Evolutionary conservation across 192 early-diverging fungal species (phyloP).

Genomic region (Spizellomyces punctatus): DNA sequence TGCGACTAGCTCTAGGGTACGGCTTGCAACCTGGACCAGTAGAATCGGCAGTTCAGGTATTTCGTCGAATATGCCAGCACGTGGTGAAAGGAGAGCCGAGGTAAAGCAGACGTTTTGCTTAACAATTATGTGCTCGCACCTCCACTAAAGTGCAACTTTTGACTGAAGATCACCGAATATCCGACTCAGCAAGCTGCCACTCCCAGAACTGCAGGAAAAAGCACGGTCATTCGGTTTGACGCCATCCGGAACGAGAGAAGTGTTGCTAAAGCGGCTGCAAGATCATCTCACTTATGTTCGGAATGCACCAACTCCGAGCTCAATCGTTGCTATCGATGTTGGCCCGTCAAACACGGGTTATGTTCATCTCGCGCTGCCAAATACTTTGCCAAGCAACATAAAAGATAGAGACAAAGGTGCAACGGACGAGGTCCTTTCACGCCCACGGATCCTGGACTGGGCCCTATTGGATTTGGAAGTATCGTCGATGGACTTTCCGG

Average conservation of each 20-base stretch:
- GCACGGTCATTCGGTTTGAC: neutral
- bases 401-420: neutral
- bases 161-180: no score
- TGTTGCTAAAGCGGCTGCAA: neutral
- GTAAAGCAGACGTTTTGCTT: no score
- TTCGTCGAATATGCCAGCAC: no score
- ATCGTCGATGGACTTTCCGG: neutral
- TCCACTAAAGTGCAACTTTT: no score
- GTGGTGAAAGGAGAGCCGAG: no score
- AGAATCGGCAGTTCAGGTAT: no score
- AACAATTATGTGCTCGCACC: no score
- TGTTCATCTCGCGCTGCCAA: neutral
- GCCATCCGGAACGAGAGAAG: neutral
- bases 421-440: neutral
- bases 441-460: constrained; percentile 11
- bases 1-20: no score
- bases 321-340: constrained; percentile 12
- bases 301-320: neutral
- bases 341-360: constrained; percentile 8
- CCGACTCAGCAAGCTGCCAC: no score
- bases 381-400: no score
- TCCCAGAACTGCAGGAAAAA: no score
- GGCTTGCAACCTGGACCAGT: no score
- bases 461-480: constrained; percentile 2
- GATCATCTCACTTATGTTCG: neutral